phyloP scores from a whole-genome alignment of 441 rosid genomes.

The Adansonia gregorii region DNA sequence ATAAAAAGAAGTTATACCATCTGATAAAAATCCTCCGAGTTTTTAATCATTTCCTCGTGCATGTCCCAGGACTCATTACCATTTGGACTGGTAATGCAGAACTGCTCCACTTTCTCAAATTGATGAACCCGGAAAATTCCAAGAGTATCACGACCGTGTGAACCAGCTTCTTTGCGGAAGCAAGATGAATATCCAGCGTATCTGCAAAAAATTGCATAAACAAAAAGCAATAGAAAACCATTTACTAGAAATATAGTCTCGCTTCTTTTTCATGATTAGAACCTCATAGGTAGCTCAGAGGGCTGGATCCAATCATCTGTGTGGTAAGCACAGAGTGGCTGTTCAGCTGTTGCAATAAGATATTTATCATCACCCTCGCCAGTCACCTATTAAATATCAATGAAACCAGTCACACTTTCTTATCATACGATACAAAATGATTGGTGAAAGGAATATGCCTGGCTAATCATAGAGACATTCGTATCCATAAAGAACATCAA shows the following conservation, averaged over 20 bases:
- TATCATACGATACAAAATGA: not conserved
- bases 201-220: constrained; percentile 42
- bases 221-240: constrained; percentile 20
- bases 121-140: constrained; percentile 79
- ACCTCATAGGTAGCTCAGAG: constrained; percentile 80
- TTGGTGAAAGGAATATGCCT: not conserved
- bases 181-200: constrained; percentile 85
- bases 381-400: constrained; percentile 55
- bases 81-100: constrained; percentile 71
- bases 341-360: constrained; percentile 96
- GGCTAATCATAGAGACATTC: not conserved
- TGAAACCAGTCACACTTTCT: constrained; percentile 5
- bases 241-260: not conserved
- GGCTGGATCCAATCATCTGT: constrained; percentile 94
- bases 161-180: constrained; percentile 80
- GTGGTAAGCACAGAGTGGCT: constrained; percentile 88
- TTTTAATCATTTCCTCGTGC: constrained; percentile 74
- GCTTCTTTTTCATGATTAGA: constrained; percentile 15
- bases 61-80: constrained; percentile 70
- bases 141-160: constrained; percentile 79
- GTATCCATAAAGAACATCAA: not conserved
- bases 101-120: constrained; percentile 78
- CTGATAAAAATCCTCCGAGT: constrained; percentile 71
- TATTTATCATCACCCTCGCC: constrained; percentile 97
- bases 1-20: constrained; percentile 36